Evolutionary conservation across 2,329 filamentous ascomycete species (phyloP), one percentile per base, ranked within the genome.

Genomic region (Colletotrichum siamense): DNA sequence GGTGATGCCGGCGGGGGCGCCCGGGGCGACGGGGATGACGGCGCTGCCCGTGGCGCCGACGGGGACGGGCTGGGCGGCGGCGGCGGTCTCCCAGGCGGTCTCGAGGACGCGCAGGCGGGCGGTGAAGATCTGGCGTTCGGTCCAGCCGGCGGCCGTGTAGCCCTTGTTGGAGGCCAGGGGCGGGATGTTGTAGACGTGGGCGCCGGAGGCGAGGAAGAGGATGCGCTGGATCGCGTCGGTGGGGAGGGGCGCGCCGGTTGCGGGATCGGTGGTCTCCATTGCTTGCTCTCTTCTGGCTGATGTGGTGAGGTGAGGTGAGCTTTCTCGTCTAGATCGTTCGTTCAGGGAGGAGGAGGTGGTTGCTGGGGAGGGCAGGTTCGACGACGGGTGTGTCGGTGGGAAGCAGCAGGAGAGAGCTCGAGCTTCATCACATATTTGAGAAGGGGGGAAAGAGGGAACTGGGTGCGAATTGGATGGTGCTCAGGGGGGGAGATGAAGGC

Each of bases 151-250:
- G 75, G 96, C 95, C 44, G 90, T 91, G 88, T 98, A 94, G 84
- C 95, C 95, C 83, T 94, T 94, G 80, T 92, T 95, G 22, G 93
- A 94, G 61, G 93, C 90, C 74, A 96, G 88, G 28, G 95, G 95
- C 22, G 95, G 95, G 83, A 98, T 96, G 82, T 94, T 92, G 89
- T 98, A 98, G 88, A 98, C 91, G 87, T 98, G 95, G 78, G 97
- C 94, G 79, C 90, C 88, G 81, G 90, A 87, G 78, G 93, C 91
- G 83, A 96, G 88, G 90, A 95, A 96, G 84, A 98, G 93, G 83
- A 97, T 89, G 83, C 95, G 93, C 86, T 97, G 95, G 86, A 98
- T 96, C 80, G 95, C 94, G 82, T 95, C 94, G 69, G 91, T 83
- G 72, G 94, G 93, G 79, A 95, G 90, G 78, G 92, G 85, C 39